These are phyloP conservation scores for Nephromyces sp. DNA, from an alignment of 169 alveolate genomes.

Conservation along the genomic window DNA sequence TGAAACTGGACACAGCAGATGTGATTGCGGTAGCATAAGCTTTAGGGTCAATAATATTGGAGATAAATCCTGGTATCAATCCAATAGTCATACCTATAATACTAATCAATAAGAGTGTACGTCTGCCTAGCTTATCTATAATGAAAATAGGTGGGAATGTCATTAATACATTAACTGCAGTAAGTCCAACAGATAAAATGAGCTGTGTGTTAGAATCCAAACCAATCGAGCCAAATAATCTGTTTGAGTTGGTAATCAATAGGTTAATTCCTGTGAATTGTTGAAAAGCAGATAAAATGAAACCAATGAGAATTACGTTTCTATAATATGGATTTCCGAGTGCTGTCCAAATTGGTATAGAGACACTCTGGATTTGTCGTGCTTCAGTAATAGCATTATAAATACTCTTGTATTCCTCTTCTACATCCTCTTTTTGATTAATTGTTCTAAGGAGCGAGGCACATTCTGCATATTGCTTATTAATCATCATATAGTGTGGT, in stretches of 20 bases:
- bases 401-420: conserved; percentile 12
- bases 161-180: conserved; percentile 43
- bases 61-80: conserved; percentile 11
- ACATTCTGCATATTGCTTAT: conserved; percentile 17
- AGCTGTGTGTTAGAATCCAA: conserved; percentile 27
- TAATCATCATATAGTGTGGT: conserved; percentile 32
- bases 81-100: conserved; percentile 45
- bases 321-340: conserved; percentile 38
- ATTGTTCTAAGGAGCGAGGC: conserved; percentile 14
- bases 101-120: conserved; percentile 54
- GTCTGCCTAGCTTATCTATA: conserved; percentile 62
- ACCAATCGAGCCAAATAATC: conserved; percentile 42
- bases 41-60: conserved; percentile 12
- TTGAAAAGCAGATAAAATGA: conserved; percentile 56
- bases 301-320: conserved; percentile 46
- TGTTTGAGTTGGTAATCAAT: conserved; percentile 61
- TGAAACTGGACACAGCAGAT: conserved; percentile 37
- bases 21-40: conserved; percentile 13
- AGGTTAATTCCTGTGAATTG: conserved; percentile 70
- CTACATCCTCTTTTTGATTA: conserved; percentile 13
- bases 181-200: conserved; percentile 41
- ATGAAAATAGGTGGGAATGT: conserved; percentile 49
- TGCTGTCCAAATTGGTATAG: conserved; percentile 18
- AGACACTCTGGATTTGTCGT: conserved; percentile 3
- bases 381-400: conserved; percentile 1